Conservation (phyloP, 1,284 basidiomycete species). For the Cutaneotrichosporon sp. region DNA sequence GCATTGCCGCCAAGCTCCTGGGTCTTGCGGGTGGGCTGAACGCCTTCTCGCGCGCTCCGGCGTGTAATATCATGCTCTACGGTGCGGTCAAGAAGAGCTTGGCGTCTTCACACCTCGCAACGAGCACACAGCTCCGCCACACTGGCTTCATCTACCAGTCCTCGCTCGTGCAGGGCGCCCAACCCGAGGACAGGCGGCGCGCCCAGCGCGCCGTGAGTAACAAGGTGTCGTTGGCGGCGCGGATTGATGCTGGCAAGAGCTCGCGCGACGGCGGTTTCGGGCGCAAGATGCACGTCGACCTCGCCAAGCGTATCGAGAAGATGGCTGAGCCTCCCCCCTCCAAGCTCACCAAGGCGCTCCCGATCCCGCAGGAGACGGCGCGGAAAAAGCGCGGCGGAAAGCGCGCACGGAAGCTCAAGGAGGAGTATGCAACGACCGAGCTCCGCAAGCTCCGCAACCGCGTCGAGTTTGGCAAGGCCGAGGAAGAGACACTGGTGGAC, state of each 20-base stretch:
- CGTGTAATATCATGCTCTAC: slow-evolving; percentile 92
- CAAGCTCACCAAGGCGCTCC: slow-evolving; percentile 90
- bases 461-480: slow-evolving; percentile 91
- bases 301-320: slow-evolving; percentile 87
- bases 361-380: slow-evolving; percentile 92
- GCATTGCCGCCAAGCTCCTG: slow-evolving; percentile 94
- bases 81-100: slow-evolving; percentile 85
- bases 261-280: slow-evolving; percentile 83
- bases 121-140: slow-evolving; percentile 74
- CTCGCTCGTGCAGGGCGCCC: slow-evolving; percentile 77
- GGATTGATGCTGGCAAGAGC: slow-evolving; percentile 84
- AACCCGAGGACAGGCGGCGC: slow-evolving; percentile 87
- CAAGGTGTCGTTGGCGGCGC: slow-evolving; percentile 83
- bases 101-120: slow-evolving; percentile 70
- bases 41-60: slow-evolving; percentile 88
- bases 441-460: slow-evolving; percentile 95
- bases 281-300: slow-evolving; percentile 72
- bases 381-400: slow-evolving; percentile 95
- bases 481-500: slow-evolving; percentile 92
- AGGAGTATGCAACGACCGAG: slow-evolving; percentile 95
- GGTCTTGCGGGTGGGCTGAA: slow-evolving; percentile 93
- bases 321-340: slow-evolving; percentile 90
- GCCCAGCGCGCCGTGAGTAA: slow-evolving; percentile 90
- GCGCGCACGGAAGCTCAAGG: slow-evolving; percentile 94
- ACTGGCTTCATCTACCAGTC: slow-evolving; percentile 96